A percentile compares a stretch with the other conserved stretches of the same genome.
These are phyloP conservation scores for Salvia hispanica DNA, from an alignment of 257 asterid species.

Conservation along the genomic window DNA sequence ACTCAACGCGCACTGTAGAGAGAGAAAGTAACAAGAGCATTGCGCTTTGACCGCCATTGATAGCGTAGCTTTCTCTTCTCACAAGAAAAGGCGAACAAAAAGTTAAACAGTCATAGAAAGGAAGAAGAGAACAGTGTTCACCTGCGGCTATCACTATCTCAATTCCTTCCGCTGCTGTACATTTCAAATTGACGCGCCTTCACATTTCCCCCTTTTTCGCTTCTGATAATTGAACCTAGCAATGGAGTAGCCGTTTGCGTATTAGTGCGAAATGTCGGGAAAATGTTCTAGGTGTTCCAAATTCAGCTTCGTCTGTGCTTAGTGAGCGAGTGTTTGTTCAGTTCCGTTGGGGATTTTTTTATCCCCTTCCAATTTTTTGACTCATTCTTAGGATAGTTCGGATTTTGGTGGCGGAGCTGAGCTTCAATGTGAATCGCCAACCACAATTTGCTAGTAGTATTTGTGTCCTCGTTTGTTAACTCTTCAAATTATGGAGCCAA, in stretches of 20 bases:
- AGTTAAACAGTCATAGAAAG: neutral
- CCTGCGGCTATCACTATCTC: conserved; percentile 5
- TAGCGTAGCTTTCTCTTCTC: conserved; percentile 22
- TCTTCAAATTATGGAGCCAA: conserved; percentile 37
- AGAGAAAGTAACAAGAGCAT: conserved; percentile 29
- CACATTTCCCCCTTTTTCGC: neutral
- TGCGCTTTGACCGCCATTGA: conserved; percentile 50
- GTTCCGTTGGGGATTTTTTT: neutral
- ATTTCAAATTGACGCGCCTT: neutral
- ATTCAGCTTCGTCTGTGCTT: conserved; percentile 9
- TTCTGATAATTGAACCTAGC: too few species aligned
- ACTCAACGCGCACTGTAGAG: conserved; percentile 35
- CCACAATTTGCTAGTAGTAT: conserved; percentile 11
- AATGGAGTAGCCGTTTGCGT: too few species aligned
- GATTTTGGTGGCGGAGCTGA: neutral
- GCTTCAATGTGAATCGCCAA: conserved; percentile 9
- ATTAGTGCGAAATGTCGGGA: conserved; percentile 11
- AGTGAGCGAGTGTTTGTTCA: conserved; percentile 17
- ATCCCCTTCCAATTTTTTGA: neutral
- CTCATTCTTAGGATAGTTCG: conserved; percentile 21
- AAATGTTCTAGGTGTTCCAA: conserved; percentile 14
- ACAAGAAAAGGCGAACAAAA: neutral
- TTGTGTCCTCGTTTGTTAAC: neutral
- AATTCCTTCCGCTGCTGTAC: neutral
- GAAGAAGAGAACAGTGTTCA: neutral